These are phyloP conservation scores for Pseudoturritis turrita DNA, from an alignment of 345 rosid species.

Conservation along the genomic window DNA sequence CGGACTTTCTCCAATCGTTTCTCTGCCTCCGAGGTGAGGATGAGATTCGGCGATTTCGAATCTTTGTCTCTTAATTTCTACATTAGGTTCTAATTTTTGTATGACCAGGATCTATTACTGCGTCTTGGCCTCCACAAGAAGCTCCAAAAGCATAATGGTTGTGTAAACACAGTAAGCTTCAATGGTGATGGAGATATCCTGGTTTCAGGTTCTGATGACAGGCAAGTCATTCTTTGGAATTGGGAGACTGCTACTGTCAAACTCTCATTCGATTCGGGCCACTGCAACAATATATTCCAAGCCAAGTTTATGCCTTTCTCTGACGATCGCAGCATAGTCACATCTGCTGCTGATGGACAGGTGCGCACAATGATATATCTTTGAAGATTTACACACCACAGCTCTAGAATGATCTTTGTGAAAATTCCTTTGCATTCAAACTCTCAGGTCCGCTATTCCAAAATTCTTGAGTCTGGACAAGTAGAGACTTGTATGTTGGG, in stretches of 20 bases:
- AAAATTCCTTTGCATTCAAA: neutral
- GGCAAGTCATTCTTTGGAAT: slow-evolving; percentile 61
- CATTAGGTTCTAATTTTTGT: too few species aligned
- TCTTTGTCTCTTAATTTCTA: too few species aligned
- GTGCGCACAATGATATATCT: slow-evolving; percentile 19
- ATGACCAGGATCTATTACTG: slow-evolving; percentile 49
- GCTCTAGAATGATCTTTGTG: neutral
- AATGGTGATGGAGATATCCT: slow-evolving; percentile 59
- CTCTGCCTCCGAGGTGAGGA: slow-evolving; percentile 75
- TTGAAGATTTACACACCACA: neutral
- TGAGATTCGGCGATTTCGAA: too few species aligned
- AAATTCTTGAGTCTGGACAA: slow-evolving; percentile 52
- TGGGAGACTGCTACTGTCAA: slow-evolving; percentile 65
- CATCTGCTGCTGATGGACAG: slow-evolving; percentile 91
- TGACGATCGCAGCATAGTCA: slow-evolving; percentile 67
- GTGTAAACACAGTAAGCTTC: slow-evolving; percentile 81
- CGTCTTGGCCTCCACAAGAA: slow-evolving; percentile 55
- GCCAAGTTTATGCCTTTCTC: slow-evolving; percentile 78
- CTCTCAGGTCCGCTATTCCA: slow-evolving; percentile 63
- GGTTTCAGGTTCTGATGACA: slow-evolving; percentile 85
- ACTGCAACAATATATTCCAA: slow-evolving; percentile 59
- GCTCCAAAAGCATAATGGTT: slow-evolving; percentile 62
- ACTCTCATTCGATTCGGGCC: slow-evolving; percentile 70
- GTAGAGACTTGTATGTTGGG: slow-evolving; percentile 56
- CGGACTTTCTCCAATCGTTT: slow-evolving; percentile 65